Conservation (phyloP, 164 flowering plant species). For the Stephania japonica region DNA sequence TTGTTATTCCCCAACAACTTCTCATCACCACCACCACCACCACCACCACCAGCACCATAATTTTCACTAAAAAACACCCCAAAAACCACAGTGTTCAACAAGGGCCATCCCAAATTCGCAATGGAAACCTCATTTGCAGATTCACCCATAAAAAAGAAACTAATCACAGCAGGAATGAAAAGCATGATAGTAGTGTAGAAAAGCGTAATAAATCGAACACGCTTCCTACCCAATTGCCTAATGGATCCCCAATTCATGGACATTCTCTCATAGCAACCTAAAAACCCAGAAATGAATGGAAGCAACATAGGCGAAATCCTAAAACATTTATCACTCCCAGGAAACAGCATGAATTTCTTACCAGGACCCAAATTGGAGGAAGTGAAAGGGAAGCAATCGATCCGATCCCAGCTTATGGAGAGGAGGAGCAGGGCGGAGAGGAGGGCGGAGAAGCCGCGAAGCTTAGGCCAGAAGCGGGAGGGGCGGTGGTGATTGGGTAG, state of each 20-base stretch:
- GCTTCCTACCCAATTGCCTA: constrained; percentile 54
- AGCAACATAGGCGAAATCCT: constrained; percentile 73
- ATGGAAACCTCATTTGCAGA: constrained; percentile 41
- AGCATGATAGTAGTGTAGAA: constrained; percentile 57
- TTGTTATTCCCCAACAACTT: constrained; percentile 33
- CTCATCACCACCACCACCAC: constrained; percentile 35
- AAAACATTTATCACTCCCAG: constrained; percentile 41
- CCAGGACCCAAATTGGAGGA: constrained; percentile 20
- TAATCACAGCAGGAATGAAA: constrained; percentile 59
- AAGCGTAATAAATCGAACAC: constrained; percentile 59
- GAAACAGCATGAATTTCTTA: constrained; percentile 19
- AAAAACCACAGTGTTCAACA: constrained; percentile 82
- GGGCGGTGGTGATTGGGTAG: constrained; percentile 10
- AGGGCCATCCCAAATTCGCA: constrained; percentile 64
- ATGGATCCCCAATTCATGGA: constrained; percentile 54
- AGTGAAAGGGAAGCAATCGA: constrained; percentile 67
- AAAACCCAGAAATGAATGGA: constrained; percentile 77
- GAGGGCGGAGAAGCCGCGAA: constrained; percentile 52
- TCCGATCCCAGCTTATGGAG: constrained; percentile 76
- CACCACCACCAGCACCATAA: constrained; percentile 26
- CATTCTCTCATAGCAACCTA: constrained; percentile 62
- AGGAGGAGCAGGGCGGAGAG: constrained; percentile 53
- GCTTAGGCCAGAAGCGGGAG: constrained; percentile 18
- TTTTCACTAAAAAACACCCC: constrained; percentile 83
- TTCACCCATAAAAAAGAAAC: constrained; percentile 39